A percentile compares a stretch with the other conserved stretches of the same genome.
Evolutionary conservation across 2,329 filamentous ascomycete species (phyloP).

Genomic region (Colletotrichum simmondsii): DNA sequence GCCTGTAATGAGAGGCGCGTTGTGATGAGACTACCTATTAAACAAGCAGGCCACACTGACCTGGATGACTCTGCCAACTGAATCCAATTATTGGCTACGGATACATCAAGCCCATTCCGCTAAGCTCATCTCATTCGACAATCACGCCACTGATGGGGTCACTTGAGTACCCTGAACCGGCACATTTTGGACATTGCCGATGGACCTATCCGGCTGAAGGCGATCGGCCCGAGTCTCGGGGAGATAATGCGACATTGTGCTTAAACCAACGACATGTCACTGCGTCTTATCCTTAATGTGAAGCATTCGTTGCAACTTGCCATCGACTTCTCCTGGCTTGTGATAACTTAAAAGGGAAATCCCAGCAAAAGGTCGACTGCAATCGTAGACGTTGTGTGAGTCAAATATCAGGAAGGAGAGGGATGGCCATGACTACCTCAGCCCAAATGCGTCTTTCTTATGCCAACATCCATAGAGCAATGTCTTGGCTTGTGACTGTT

Average conservation of each 20-base stretch:
- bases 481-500: background rate
- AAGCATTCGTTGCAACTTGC: background rate
- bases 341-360: too few relatives aligned
- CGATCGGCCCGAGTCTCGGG: constrained; percentile 10
- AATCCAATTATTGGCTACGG: background rate
- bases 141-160: constrained; percentile 4
- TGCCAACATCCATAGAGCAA: background rate
- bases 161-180: background rate
- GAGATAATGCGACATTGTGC: constrained; percentile 11
- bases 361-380: too few relatives aligned
- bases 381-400: too few relatives aligned
- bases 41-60: background rate
- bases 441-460: background rate
- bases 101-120: background rate
- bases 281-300: background rate
- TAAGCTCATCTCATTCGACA: background rate
- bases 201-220: background rate
- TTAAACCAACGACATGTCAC: constrained; percentile 12
- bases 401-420: too few relatives aligned
- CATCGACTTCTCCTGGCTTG: too few relatives aligned
- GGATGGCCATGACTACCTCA: background rate
- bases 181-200: constrained; percentile 2
- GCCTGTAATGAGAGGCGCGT: background rate
- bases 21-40: background rate
- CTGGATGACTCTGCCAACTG: too few relatives aligned